Conservation (phyloP, 495 filamentous ascomycete genomes). For the Aspergillus conjunctus region DNA sequence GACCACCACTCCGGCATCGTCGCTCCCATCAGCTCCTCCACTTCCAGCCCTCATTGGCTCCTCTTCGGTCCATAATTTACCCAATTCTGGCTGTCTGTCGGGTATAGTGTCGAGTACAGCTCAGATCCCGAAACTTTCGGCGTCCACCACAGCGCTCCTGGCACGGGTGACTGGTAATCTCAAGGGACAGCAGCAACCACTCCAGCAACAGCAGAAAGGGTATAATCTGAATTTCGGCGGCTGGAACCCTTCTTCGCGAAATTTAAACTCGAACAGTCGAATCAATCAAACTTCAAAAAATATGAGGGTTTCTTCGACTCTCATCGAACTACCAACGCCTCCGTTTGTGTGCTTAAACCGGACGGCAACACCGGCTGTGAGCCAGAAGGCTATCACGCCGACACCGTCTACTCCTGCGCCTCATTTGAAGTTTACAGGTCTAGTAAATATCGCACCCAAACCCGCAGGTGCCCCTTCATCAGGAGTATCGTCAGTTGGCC, state of each 20-base stretch:
- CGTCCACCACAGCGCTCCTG: constrained; percentile 31
- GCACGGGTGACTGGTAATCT: constrained; percentile 27
- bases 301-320: constrained; percentile 30
- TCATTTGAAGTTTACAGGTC: constrained; percentile 6
- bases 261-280: constrained; percentile 1
- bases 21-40: constrained; percentile 20
- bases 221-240: constrained; percentile 20
- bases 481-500: background rate
- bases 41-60: constrained; percentile 12
- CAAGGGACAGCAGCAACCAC: constrained; percentile 17
- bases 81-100: constrained; percentile 17
- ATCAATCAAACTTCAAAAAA: background rate
- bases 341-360: constrained; percentile 25
- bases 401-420: constrained; percentile 2
- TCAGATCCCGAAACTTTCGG: constrained; percentile 29
- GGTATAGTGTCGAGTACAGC: constrained; percentile 21
- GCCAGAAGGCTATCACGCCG: constrained; percentile 15
- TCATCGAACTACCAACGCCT: constrained; percentile 30
- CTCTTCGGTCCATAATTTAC: constrained; percentile 5
- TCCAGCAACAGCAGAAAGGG: constrained; percentile 7
- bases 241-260: constrained; percentile 15
- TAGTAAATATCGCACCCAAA: constrained; percentile 25
- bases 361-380: constrained; percentile 16
- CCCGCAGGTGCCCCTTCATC: constrained; percentile 15
- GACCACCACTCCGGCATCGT: constrained; percentile 18